Percentiles rank a stretch among this genome's conserved stretches.
Conservation (phyloP, 176 grass and related monocot genomes). For the Oryza australiensis region DNA sequence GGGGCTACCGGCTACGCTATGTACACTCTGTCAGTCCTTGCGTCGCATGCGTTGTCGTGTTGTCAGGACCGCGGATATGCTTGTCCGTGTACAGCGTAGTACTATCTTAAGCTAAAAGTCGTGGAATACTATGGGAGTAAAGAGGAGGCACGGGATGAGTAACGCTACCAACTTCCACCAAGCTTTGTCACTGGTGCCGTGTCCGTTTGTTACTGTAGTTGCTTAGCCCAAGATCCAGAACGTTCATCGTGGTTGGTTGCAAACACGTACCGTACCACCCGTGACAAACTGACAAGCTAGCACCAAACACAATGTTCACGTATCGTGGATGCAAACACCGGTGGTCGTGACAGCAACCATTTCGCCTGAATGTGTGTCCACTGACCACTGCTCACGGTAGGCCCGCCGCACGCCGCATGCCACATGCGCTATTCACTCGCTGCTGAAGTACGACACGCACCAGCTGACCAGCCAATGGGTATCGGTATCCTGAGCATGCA, state of each 20-base stretch:
- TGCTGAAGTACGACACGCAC: too few relatives aligned
- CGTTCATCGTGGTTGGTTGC: not conserved
- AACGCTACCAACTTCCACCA: conserved; percentile 31
- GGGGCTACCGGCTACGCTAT: not conserved
- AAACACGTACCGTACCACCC: not conserved
- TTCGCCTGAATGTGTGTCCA: too few relatives aligned
- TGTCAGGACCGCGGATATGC: conserved; percentile 12
- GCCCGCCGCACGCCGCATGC: too few relatives aligned
- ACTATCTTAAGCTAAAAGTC: not conserved
- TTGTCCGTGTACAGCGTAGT: not conserved
- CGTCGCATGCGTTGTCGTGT: conserved; percentile 23
- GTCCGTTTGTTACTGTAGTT: not conserved
- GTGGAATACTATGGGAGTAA: not conserved
- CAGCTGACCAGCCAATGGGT: too few relatives aligned
- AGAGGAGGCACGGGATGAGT: not conserved
- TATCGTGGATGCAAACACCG: not conserved
- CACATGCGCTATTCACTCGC: too few relatives aligned
- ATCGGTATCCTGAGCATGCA: too few relatives aligned
- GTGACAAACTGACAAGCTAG: too few relatives aligned
- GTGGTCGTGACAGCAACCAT: not conserved
- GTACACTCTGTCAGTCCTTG: not conserved
- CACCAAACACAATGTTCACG: not conserved
- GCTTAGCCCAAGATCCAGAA: not conserved
- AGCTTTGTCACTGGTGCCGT: not conserved
- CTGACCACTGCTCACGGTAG: too few relatives aligned